phyloP scores from a whole-genome alignment of 1,139 yeast genomes.

The Candida glucosophila region DNA sequence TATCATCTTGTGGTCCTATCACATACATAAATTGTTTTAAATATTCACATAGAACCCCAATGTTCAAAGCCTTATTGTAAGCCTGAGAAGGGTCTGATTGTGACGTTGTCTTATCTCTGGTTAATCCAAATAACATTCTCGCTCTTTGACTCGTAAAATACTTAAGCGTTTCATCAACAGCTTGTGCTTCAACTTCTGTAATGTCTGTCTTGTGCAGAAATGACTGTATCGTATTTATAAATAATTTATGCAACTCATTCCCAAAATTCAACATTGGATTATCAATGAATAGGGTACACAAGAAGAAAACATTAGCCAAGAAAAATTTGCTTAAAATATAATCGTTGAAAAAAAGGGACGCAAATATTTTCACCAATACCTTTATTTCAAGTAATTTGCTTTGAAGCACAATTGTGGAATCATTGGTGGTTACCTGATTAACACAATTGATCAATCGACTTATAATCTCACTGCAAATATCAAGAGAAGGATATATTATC shows the following conservation, averaged over 20 bases:
- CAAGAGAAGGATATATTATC: constrained; percentile 65
- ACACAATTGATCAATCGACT: constrained; percentile 43
- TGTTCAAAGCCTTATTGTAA: constrained; percentile 40
- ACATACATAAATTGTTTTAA: constrained; percentile 40
- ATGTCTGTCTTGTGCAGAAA: constrained; percentile 53
- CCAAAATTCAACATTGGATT: constrained; percentile 67
- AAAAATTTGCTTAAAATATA: constrained; percentile 55
- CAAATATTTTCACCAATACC: constrained; percentile 57
- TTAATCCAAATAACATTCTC: constrained; percentile 68
- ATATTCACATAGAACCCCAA: constrained; percentile 60
- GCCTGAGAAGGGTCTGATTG: constrained; percentile 28
- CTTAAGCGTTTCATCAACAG: constrained; percentile 45
- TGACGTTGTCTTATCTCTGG: constrained; percentile 47
- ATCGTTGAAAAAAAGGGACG: constrained; percentile 68
- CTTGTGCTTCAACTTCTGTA: constrained; percentile 29
- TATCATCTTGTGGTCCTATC: constrained; percentile 48
- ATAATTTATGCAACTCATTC: constrained; percentile 51
- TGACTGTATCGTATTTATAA: constrained; percentile 67
- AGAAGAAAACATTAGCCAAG: constrained; percentile 64
- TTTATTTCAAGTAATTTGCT: constrained; percentile 65
- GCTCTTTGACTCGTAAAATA: constrained; percentile 67
- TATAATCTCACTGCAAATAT: constrained; percentile 62
- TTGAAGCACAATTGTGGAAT: constrained; percentile 50
- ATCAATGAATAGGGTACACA: constrained; percentile 66
- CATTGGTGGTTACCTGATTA: constrained; percentile 38